phyloP scores from a whole-genome alignment of 164 flowering plant species.

The Annona squamosa region DNA sequence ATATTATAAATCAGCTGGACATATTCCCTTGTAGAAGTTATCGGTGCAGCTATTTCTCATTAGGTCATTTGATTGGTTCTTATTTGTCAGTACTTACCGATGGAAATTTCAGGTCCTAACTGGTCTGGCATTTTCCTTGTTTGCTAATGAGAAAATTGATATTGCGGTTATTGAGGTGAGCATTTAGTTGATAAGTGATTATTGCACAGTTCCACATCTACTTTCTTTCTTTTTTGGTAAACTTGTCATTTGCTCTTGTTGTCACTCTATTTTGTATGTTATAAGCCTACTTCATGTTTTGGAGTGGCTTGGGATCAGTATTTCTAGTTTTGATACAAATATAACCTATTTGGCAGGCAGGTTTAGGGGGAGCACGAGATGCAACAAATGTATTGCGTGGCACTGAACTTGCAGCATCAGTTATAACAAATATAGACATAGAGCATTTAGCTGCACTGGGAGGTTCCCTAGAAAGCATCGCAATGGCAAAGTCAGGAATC shows the following conservation, averaged over 20 bases:
- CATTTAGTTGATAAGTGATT: background rate
- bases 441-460: slow-evolving; percentile 95
- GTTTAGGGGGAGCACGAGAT: slow-evolving; percentile 95
- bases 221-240: background rate
- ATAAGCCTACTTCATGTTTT: background rate
- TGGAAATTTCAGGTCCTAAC: slow-evolving; percentile 67
- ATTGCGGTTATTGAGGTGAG: slow-evolving; percentile 89
- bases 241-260: background rate
- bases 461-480: slow-evolving; percentile 90
- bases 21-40: background rate
- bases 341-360: slow-evolving; percentile 46
- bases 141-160: slow-evolving; percentile 73
- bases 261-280: background rate
- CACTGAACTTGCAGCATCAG: slow-evolving; percentile 54
- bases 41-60: background rate
- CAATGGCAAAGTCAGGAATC: slow-evolving; percentile 88
- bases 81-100: background rate
- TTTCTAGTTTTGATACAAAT: background rate
- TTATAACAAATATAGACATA: slow-evolving; percentile 82
- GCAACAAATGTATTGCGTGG: slow-evolving; percentile 76
- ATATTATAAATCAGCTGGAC: background rate
- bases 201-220: background rate
- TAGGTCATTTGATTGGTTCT: background rate
- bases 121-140: slow-evolving; percentile 71
- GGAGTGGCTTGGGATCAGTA: background rate